phyloP scores from a whole-genome alignment of 148 eudicot species.

The Salicornia ramosissima region DNA sequence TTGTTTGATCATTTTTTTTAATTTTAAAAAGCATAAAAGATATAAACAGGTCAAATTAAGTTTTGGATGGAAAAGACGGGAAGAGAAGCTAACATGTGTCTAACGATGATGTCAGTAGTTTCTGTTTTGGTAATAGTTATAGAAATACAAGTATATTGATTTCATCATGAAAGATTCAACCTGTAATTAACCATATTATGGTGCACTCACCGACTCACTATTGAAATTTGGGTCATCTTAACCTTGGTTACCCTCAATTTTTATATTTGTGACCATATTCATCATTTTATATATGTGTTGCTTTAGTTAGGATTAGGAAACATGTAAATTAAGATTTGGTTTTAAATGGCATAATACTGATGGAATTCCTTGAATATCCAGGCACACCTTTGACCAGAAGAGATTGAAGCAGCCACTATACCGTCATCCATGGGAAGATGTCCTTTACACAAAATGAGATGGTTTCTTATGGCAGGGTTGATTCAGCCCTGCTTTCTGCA shows the following conservation, averaged over 20 bases:
- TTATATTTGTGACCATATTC: too few species aligned
- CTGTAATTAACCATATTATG: not conserved
- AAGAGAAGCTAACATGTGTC: too few species aligned
- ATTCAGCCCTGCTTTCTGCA: slow-evolving; percentile 9
- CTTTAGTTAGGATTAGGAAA: not conserved
- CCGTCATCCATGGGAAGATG: slow-evolving; percentile 99
- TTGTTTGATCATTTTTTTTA: too few species aligned
- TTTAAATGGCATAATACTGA: slow-evolving; percentile 6
- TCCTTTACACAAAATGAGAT: slow-evolving; percentile 87
- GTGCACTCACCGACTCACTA: not conserved
- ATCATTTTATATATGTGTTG: not conserved
- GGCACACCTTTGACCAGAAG: slow-evolving; percentile 99
- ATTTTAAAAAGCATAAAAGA: too few species aligned
- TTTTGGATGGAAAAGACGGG: too few species aligned
- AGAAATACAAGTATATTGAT: too few species aligned
- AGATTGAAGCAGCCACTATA: slow-evolving; percentile 95
- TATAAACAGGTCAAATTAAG: too few species aligned
- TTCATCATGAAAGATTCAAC: not conserved
- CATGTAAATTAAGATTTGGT: not conserved
- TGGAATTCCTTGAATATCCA: slow-evolving; percentile 29
- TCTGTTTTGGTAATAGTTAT: too few species aligned
- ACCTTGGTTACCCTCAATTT: not conserved
- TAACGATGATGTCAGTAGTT: too few species aligned
- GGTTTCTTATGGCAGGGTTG: slow-evolving; percentile 17
- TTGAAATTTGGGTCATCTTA: not conserved